Conservation (phyloP, 306 rosid genomes). For the Castanea mollissima region DNA sequence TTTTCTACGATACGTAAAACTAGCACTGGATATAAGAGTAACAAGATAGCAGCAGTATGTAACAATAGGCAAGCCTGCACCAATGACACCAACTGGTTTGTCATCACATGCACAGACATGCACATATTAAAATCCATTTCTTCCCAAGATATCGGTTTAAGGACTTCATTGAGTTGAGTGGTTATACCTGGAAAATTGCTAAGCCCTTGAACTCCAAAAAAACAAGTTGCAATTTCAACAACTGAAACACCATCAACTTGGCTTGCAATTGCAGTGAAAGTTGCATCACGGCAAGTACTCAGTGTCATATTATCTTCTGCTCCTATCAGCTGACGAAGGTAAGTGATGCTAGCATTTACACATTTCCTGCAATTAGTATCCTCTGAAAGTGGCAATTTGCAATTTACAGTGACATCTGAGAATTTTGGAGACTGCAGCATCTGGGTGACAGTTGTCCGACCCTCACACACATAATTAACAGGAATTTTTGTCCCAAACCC, state of each 20-base stretch:
- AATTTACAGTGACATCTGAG: constrained; percentile 52
- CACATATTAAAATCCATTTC: background rate
- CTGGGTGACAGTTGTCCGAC: constrained; percentile 68
- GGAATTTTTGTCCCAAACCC: constrained; percentile 85
- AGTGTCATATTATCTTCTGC: constrained; percentile 67
- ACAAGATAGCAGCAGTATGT: background rate
- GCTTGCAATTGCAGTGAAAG: constrained; percentile 80
- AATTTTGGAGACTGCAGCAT: constrained; percentile 87
- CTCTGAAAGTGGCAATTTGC: constrained; percentile 63
- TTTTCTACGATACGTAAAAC: no score
- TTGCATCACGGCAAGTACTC: constrained; percentile 91
- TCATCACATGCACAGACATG: background rate
- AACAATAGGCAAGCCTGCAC: background rate
- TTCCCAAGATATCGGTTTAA: background rate
- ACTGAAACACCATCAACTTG: constrained; percentile 60
- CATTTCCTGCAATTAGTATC: constrained; percentile 75
- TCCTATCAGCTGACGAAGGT: constrained; percentile 70
- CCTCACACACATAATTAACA: constrained; percentile 80
- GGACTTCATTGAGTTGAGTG: background rate
- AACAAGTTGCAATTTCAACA: constrained; percentile 78
- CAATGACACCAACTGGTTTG: background rate
- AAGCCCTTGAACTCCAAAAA: constrained; percentile 88
- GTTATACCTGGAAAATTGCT: constrained; percentile 52
- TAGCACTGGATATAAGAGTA: background rate
- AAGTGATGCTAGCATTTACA: constrained; percentile 70